Conservation (phyloP, 75 land plant species). For the Isoetes taiwanensis region DNA sequence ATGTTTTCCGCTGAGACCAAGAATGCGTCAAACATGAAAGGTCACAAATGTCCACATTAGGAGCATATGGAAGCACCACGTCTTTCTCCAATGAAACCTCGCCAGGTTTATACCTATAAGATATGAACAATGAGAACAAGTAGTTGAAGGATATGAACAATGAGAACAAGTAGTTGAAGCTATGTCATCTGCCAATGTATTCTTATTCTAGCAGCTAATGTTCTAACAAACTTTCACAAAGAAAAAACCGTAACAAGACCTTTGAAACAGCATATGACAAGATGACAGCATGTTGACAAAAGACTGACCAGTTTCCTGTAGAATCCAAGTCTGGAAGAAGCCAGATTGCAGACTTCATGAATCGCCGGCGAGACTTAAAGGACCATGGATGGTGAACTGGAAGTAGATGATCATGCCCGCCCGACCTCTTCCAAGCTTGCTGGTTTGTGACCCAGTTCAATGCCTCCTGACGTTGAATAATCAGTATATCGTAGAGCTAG, state of each 20-base stretch:
- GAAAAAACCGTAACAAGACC: too few species aligned
- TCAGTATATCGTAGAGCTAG: not conserved
- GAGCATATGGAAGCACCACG: constrained; percentile 80
- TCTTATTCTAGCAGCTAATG: too few species aligned
- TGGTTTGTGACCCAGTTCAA: constrained; percentile 79
- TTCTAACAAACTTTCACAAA: too few species aligned
- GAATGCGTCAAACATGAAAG: constrained; percentile 35
- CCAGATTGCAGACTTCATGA: constrained; percentile 81
- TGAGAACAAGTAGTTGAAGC: too few species aligned
- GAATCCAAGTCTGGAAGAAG: constrained; percentile 95
- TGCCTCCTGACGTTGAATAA: constrained; percentile 65
- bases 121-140: too few species aligned
- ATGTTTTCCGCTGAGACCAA: constrained; percentile 42
- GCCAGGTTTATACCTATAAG: constrained; percentile 97
- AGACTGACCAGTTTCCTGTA: constrained; percentile 82
- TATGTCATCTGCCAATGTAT: too few species aligned
- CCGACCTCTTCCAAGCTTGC: constrained; percentile 83
- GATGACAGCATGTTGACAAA: not conserved
- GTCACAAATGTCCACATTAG: constrained; percentile 77
- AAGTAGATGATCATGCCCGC: constrained; percentile 84
- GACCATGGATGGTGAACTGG: constrained; percentile 99
- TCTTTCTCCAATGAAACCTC: constrained; percentile 87
- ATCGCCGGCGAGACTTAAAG: constrained; percentile 68
- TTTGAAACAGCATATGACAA: not conserved
- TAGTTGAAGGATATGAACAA: too few species aligned